Conservation (phyloP, 495 filamentous ascomycete species). For the Neurospora sp. region DNA sequence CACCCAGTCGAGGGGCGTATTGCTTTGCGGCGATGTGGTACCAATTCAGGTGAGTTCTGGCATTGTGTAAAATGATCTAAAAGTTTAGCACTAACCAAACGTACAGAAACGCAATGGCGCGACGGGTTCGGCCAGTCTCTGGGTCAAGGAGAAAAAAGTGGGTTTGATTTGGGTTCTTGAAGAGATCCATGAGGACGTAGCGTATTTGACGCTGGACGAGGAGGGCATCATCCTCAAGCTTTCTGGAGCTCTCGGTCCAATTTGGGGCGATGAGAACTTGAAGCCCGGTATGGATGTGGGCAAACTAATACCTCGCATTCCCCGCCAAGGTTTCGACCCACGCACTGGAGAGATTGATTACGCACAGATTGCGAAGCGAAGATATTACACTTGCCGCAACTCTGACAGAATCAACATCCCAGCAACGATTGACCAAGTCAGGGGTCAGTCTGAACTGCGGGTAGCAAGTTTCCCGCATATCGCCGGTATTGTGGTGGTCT, state of each 20-base stretch:
- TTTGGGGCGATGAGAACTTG: constrained; percentile 68
- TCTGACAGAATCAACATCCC: constrained; percentile 67
- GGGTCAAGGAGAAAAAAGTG: constrained; percentile 95
- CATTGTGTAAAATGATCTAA: background rate
- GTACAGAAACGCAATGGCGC: constrained; percentile 81
- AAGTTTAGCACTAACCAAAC: constrained; percentile 1
- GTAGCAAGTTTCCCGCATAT: constrained; percentile 95
- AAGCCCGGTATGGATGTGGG: constrained; percentile 59
- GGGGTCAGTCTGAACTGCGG: constrained; percentile 54
- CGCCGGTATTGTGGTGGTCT: constrained; percentile 88
- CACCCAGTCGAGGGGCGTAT: constrained; percentile 77
- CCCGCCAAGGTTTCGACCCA: constrained; percentile 55
- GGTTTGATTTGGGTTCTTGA: constrained; percentile 96
- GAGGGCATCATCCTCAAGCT: constrained; percentile 58
- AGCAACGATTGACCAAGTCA: constrained; percentile 57
- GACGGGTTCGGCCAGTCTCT: constrained; percentile 84
- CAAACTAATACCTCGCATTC: constrained; percentile 68
- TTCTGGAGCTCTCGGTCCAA: constrained; percentile 58
- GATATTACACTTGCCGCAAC: constrained; percentile 74
- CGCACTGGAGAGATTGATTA: constrained; percentile 61
- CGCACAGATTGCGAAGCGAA: constrained; percentile 53
- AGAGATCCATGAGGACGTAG: constrained; percentile 92
- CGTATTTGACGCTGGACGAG: constrained; percentile 59
- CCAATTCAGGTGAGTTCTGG: constrained; percentile 48
- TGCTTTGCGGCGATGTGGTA: constrained; percentile 94